These are phyloP conservation scores for Ilex paraguariensis DNA, from an alignment of 305 asterid genomes.

Conservation along the genomic window DNA sequence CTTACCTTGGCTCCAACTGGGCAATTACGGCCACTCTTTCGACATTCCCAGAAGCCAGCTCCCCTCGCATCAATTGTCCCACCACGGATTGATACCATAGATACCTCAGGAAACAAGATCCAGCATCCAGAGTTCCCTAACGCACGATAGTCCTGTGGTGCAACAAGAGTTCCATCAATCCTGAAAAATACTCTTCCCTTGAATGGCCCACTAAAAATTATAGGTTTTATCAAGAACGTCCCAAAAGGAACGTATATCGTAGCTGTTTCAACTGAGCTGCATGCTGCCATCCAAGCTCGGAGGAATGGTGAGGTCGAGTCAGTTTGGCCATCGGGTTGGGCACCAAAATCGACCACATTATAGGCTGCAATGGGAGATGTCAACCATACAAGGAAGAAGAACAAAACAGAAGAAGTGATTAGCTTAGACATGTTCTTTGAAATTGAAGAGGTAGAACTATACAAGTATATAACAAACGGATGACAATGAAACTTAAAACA, in stretches of 20 bases:
- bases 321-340: conserved; percentile 60
- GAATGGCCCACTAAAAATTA: conserved; percentile 62
- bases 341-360: conserved; percentile 58
- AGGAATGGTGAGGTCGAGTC: conserved; percentile 58
- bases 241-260: conserved; percentile 57
- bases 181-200: conserved; percentile 38
- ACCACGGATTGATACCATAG: conserved; percentile 43
- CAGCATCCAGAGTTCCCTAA: conserved; percentile 48
- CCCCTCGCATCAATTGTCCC: conserved; percentile 71
- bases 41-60: conserved; percentile 49
- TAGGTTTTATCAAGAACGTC: conserved; percentile 32
- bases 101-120: conserved; percentile 61
- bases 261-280: conserved; percentile 44
- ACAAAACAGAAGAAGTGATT: conserved; percentile 7
- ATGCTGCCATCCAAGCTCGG: conserved; percentile 65
- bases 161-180: conserved; percentile 53
- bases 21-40: conserved; percentile 31
- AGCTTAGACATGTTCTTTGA: conserved; percentile 17
- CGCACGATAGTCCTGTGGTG: conserved; percentile 40
- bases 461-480: no score
- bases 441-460: background rate
- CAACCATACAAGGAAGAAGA: conserved; percentile 6
- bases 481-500: no score
- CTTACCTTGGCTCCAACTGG: conserved; percentile 66
- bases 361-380: conserved; percentile 28